Percentiles rank a stretch among this genome's conserved stretches.
These are phyloP conservation scores for Kuraishia hungarica DNA, from an alignment of 805 yeast genomes.

Conservation along the genomic window DNA sequence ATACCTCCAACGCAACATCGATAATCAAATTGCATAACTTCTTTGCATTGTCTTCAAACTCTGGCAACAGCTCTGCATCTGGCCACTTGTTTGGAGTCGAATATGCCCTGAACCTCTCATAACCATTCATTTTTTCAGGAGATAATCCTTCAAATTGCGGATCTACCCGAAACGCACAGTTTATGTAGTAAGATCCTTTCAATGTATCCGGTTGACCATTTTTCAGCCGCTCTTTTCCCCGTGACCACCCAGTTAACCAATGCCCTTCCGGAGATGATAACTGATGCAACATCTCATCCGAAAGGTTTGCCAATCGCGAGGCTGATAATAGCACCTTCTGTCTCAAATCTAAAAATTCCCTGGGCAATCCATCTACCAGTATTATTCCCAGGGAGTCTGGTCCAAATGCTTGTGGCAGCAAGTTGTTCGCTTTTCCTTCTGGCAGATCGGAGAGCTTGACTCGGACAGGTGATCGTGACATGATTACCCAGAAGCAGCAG, in stretches of 20 bases:
- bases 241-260: conserved; percentile 56
- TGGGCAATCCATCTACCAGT: conserved; percentile 34
- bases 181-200: conserved; percentile 52
- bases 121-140: conserved; percentile 20
- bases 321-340: conserved; percentile 32
- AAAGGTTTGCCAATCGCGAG: conserved; percentile 31
- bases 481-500: too few species aligned
- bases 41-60: conserved; percentile 29
- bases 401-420: conserved; percentile 41
- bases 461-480: conserved; percentile 15
- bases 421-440: conserved; percentile 21
- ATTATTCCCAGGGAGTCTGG: conserved; percentile 47
- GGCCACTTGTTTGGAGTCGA: conserved; percentile 51
- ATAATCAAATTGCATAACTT: conserved; percentile 35
- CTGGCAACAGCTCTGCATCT: conserved; percentile 19
- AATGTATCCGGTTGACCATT: conserved; percentile 35
- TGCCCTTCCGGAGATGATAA: conserved; percentile 40
- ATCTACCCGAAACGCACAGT: conserved; percentile 45
- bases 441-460: conserved; percentile 23
- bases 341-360: conserved; percentile 28
- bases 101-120: conserved; percentile 30
- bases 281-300: conserved; percentile 20
- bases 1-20: conserved; percentile 38
- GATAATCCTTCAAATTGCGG: conserved; percentile 37
- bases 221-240: conserved; percentile 43